Percentiles rank a stretch among this genome's conserved stretches.
phyloP scores from a whole-genome alignment of 2,329 filamentous ascomycete genomes.

The Neonectria faginata region DNA sequence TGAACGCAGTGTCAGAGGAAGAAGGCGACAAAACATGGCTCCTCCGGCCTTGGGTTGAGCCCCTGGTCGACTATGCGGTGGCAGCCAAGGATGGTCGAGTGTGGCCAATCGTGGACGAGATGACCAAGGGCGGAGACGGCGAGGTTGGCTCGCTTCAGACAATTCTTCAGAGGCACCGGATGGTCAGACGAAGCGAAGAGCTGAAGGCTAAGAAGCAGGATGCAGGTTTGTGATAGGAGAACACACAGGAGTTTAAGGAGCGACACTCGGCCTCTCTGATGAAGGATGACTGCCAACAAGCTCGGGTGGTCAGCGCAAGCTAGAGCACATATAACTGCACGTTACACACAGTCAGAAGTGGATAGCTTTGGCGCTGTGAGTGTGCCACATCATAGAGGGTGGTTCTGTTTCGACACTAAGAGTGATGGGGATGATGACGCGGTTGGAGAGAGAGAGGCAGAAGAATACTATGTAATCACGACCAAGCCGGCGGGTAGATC shows the following conservation, averaged over 20 bases:
- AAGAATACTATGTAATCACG: neutral
- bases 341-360: slow-evolving; percentile 6
- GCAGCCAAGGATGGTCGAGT: slow-evolving; percentile 48
- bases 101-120: slow-evolving; percentile 49
- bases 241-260: no score
- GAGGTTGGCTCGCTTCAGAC: slow-evolving; percentile 37
- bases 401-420: neutral
- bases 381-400: neutral
- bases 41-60: slow-evolving; percentile 44
- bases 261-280: neutral
- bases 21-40: slow-evolving; percentile 21
- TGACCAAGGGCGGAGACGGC: slow-evolving; percentile 38
- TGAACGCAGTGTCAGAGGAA: neutral
- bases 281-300: slow-evolving; percentile 2
- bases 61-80: slow-evolving; percentile 45
- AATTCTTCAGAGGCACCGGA: slow-evolving; percentile 43
- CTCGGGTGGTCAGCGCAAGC: slow-evolving; percentile 21
- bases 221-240: neutral
- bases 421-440: neutral
- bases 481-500: neutral
- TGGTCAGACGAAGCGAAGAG: slow-evolving; percentile 34
- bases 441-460: neutral
- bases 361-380: neutral
- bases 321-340: neutral
- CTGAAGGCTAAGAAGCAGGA: slow-evolving; percentile 15